Evolutionary conservation across 2,329 filamentous ascomycete genomes (phyloP).

Genomic region (Diaporthe ampelina): DNA sequence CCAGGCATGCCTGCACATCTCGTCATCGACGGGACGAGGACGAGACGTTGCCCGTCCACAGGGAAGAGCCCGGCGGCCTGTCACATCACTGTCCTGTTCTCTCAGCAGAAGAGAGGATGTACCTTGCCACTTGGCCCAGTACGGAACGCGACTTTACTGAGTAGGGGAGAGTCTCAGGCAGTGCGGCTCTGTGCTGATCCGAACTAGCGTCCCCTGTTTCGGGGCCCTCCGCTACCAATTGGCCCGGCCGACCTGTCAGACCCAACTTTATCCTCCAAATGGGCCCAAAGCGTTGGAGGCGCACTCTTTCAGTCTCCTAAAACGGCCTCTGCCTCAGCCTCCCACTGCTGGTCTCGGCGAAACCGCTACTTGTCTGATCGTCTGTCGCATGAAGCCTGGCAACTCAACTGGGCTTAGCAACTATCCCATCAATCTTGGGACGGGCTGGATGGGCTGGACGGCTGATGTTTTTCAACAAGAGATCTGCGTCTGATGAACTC

Average conservation of each 20-base stretch:
- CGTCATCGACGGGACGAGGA: slow-evolving; percentile 26
- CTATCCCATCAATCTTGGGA: slow-evolving; percentile 30
- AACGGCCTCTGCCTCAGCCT: slow-evolving; percentile 39
- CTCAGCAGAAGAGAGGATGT: neutral
- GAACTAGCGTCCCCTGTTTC: slow-evolving; percentile 30
- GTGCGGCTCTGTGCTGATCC: slow-evolving; percentile 35
- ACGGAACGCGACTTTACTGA: slow-evolving; percentile 20
- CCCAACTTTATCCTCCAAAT: slow-evolving; percentile 26
- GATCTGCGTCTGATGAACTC: slow-evolving; percentile 28
- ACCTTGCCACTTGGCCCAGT: neutral
- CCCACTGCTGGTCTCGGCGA: slow-evolving; percentile 35
- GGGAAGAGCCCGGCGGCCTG: neutral
- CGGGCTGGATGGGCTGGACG: slow-evolving; percentile 5
- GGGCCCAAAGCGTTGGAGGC: slow-evolving; percentile 35
- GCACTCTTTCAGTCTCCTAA: slow-evolving; percentile 29
- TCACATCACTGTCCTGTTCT: neutral
- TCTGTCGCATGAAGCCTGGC: slow-evolving; percentile 36
- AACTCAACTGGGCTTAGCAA: slow-evolving; percentile 1
- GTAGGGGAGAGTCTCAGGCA: slow-evolving; percentile 27
- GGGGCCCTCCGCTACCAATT: slow-evolving; percentile 14
- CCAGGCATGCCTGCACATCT: slow-evolving; percentile 21
- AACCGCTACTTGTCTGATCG: slow-evolving; percentile 34
- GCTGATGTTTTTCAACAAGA: slow-evolving; percentile 19
- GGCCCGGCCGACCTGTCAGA: slow-evolving; percentile 30
- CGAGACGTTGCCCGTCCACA: neutral